Evolutionary conservation across 352 stramenopile genomes (phyloP).

Genomic region (Pythium sukuiense): DNA sequence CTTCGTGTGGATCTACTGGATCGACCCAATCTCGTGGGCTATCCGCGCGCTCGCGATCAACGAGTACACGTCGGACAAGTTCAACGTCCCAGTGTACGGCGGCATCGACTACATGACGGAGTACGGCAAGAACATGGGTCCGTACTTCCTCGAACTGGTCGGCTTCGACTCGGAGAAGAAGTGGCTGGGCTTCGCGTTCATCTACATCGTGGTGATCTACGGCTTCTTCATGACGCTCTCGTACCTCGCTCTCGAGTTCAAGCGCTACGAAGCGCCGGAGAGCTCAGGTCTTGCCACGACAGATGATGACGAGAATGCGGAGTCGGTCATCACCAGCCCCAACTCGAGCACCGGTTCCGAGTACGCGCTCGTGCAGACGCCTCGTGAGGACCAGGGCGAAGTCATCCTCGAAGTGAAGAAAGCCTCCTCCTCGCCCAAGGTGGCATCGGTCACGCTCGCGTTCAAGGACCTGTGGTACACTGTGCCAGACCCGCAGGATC

Average conservation of each 20-base stretch:
- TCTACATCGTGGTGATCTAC: not conserved
- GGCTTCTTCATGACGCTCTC: not conserved
- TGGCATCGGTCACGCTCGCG: slow-evolving; percentile 30
- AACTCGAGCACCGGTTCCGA: not conserved
- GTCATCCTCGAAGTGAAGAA: not conserved
- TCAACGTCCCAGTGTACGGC: not conserved
- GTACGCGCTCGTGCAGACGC: slow-evolving; percentile 9
- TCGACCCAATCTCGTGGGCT: not conserved
- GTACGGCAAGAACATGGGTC: not conserved
- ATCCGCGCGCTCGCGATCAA: not conserved
- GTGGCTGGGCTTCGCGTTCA: slow-evolving; percentile 19
- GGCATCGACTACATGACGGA: not conserved
- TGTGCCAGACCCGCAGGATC: slow-evolving; percentile 36
- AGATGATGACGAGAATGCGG: not conserved
- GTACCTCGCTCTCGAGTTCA: slow-evolving; percentile 26
- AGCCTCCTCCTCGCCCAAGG: not conserved
- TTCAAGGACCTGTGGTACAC: slow-evolving; percentile 41
- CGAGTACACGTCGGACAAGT: not conserved
- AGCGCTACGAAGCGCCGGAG: slow-evolving; percentile 12
- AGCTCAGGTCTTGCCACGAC: slow-evolving; percentile 5
- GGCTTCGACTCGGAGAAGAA: slow-evolving; percentile 26
- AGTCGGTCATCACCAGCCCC: not conserved
- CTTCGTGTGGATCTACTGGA: slow-evolving; percentile 3
- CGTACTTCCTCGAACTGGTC: slow-evolving; percentile 27
- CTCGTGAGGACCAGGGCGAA: slow-evolving; percentile 1